Evolutionary conservation across 1,284 basidiomycete species (phyloP), one percentile per base, ranked within the genome.

Genomic region (Ganoderma leucocontextum): DNA sequence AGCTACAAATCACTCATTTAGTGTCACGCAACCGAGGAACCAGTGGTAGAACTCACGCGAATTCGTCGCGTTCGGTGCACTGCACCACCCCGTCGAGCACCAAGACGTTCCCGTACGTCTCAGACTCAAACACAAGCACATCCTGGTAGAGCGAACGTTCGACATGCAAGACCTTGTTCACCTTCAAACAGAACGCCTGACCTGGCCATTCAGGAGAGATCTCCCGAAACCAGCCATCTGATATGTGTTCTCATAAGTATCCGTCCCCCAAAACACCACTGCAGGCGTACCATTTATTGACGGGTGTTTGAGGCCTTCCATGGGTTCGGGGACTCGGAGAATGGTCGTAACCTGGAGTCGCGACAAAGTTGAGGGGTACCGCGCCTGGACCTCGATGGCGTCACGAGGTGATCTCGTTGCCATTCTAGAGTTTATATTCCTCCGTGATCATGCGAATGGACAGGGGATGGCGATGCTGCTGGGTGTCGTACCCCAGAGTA

Each of bases 151-250:
- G 85, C 15, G 95, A 97, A 83, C 94, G 92, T 82, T 99, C 97
- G 76, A 92, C 86, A 82, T 99, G 97, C 70, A 99, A 87, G 76
- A 99, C 95, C 85, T 95, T 93, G 83, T 94, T 94, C 84, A 99
- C 97, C 83, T 95, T 94, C 78, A 98, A 86, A 68, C 94, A 95
- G 93, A 97, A 95, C 64, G 96, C 96, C 83, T 96, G 94, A 62
- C 95, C 97, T 53, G 95, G 96, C 97, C 97, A 99, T 85, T 99
- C 97, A 52, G 94, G 89, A 68, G 95, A 97, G 80, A 96, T 93
- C 85, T 99, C 97, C 76, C 94, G 90, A 86, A 98, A 99, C 97
- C 97, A 98, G 81, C 97, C 96, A 86, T 98, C 96, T 94, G 70
- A 9, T 6, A 17, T 6, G 41, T 49, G 22, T 8, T 25, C 25